Evolutionary conservation across 169 alveolate species (phyloP).

Genomic region (Plasmodium falciparum): DNA sequence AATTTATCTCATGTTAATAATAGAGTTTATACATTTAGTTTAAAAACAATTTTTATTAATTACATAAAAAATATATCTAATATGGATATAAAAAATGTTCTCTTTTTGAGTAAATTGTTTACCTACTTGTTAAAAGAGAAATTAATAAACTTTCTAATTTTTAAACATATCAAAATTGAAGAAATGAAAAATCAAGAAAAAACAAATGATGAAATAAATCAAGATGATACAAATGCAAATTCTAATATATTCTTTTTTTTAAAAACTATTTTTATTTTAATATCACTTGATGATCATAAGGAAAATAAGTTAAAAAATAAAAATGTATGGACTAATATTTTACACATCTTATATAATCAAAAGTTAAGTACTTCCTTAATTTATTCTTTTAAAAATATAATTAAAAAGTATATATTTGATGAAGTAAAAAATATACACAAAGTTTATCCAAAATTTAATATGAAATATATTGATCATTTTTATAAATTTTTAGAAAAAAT

Average conservation of each 20-base stretch:
- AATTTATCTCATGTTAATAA: slow-evolving; percentile 40
- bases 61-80: slow-evolving; percentile 60
- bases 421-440: slow-evolving; percentile 36
- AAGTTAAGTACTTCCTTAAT: slow-evolving; percentile 7
- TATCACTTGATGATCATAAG: slow-evolving; percentile 23
- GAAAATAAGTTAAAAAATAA: slow-evolving; percentile 9
- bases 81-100: slow-evolving; percentile 51
- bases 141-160: slow-evolving; percentile 45
- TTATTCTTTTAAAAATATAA: slow-evolving; percentile 38
- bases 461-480: slow-evolving; percentile 45
- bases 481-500: slow-evolving; percentile 17
- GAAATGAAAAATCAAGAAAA: not conserved
- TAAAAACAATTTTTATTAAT: slow-evolving; percentile 72
- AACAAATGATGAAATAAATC: not conserved
- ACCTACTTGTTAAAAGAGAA: slow-evolving; percentile 46
- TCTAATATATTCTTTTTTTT: slow-evolving; percentile 38
- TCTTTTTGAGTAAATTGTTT: slow-evolving; percentile 59
- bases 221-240: not conserved
- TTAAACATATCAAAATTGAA: slow-evolving; percentile 53
- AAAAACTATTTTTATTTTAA: slow-evolving; percentile 63
- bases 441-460: slow-evolving; percentile 56
- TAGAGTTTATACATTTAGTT: slow-evolving; percentile 64
- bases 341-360: slow-evolving; percentile 8
- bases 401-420: slow-evolving; percentile 69
- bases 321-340: slow-evolving; percentile 34